Evolutionary conservation across 2,329 filamentous ascomycete species (phyloP).

Genomic region (Fusarium sp.): DNA sequence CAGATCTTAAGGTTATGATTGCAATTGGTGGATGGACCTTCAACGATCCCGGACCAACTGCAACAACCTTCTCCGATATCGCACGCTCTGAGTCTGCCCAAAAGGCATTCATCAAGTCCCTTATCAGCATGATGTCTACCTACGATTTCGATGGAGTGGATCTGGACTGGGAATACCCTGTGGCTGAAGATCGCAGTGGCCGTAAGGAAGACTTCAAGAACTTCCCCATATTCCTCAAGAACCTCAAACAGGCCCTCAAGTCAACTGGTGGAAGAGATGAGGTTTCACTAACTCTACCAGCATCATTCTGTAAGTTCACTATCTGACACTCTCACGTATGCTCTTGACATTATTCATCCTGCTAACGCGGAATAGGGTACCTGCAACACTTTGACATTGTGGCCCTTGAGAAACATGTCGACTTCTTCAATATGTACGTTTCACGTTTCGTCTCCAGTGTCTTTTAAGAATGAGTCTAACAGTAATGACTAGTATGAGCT

Average conservation of each 20-base stretch:
- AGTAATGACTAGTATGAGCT: conserved; percentile 43
- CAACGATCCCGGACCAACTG: conserved; percentile 37
- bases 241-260: conserved; percentile 7
- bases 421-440: conserved; percentile 27
- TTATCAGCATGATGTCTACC: conserved; percentile 29
- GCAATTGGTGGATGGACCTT: conserved; percentile 58
- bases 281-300: conserved; percentile 16
- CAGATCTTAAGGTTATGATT: conserved; percentile 54
- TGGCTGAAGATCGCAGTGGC: conserved; percentile 53
- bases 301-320: conserved; percentile 25
- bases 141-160: conserved; percentile 48
- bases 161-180: conserved; percentile 50
- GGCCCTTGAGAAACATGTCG: conserved; percentile 12
- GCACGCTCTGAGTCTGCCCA: background rate
- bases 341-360: background rate
- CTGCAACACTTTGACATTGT: conserved; percentile 18
- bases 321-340: no score
- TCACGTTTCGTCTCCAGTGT: background rate
- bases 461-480: background rate
- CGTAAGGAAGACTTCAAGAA: background rate
- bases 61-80: conserved; percentile 44
- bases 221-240: conserved; percentile 6
- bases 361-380: conserved; percentile 5
- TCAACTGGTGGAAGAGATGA: conserved; percentile 15
- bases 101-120: conserved; percentile 1